These are phyloP conservation scores for Mycena rosella DNA, from an alignment of 768 basidiomycete species.

Conservation along the genomic window DNA sequence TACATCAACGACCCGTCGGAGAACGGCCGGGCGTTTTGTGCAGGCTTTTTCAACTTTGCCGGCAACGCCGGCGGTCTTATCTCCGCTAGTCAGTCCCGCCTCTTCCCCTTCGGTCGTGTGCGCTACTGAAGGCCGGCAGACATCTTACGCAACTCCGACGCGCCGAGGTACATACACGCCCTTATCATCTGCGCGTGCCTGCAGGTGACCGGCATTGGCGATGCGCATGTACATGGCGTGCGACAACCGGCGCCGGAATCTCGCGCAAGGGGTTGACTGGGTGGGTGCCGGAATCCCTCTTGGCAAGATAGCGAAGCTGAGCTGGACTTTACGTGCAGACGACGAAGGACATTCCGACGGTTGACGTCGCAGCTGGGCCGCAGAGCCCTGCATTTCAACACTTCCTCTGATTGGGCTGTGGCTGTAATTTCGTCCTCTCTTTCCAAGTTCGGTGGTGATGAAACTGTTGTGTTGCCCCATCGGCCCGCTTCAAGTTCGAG, in stretches of 20 bases:
- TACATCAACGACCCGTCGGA: constrained; percentile 12
- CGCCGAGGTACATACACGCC: constrained; percentile 4
- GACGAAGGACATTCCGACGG: constrained; percentile 13
- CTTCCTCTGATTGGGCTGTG: background rate
- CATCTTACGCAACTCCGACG: constrained; percentile 8
- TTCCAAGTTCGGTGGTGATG: too few species aligned
- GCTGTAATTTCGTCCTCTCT: too few species aligned
- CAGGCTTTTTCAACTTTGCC: background rate
- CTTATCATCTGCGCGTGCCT: constrained; percentile 6
- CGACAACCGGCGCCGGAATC: constrained; percentile 13
- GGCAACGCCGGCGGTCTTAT: constrained; percentile 4
- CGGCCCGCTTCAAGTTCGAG: too few species aligned
- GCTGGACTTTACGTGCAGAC: background rate
- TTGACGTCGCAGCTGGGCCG: constrained; percentile 1
- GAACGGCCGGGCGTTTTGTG: constrained; percentile 5
- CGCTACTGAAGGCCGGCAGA: too few species aligned
- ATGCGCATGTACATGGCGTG: constrained; percentile 14
- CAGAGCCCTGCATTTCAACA: constrained; percentile 1
- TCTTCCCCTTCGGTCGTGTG: too few species aligned
- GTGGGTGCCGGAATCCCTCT: background rate
- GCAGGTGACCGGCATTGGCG: background rate
- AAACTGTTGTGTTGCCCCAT: too few species aligned
- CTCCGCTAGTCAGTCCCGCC: background rate
- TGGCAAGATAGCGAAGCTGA: too few species aligned
- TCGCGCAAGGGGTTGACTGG: constrained; percentile 15